Conservation (phyloP, 2,329 filamentous ascomycete species). For the Trichophyton schoenleinii region DNA sequence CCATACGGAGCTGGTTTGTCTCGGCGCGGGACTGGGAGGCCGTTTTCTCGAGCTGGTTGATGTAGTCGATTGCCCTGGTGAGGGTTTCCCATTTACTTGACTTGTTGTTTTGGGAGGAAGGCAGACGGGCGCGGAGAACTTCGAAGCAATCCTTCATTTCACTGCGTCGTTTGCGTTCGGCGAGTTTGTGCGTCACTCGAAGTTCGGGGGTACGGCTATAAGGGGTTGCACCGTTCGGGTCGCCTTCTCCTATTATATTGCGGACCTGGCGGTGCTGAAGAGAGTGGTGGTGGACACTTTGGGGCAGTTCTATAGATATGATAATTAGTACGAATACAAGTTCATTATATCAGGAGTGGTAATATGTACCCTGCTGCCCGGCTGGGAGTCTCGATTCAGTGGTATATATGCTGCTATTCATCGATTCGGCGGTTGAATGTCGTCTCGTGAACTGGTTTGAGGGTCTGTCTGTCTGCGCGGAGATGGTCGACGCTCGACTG, state of each 20-base stretch:
- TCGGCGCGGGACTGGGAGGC: constrained; percentile 28
- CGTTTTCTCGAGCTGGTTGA: constrained; percentile 32
- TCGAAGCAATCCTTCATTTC: constrained; percentile 44
- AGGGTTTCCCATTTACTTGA: constrained; percentile 43
- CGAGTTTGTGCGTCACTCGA: constrained; percentile 38
- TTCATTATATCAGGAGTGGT: no score
- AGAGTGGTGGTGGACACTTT: constrained; percentile 36
- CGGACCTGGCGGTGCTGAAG: constrained; percentile 38
- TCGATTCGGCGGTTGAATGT: constrained; percentile 36
- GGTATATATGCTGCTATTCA: constrained; percentile 36
- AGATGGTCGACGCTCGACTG: constrained; percentile 22
- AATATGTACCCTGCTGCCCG: constrained; percentile 36
- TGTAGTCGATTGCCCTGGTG: constrained; percentile 40
- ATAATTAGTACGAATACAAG: neutral
- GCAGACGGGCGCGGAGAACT: constrained; percentile 32
- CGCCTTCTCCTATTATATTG: constrained; percentile 35
- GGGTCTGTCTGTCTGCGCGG: constrained; percentile 22
- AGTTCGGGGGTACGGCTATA: constrained; percentile 40
- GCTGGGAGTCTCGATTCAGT: constrained; percentile 37
- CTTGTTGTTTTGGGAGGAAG: constrained; percentile 37
- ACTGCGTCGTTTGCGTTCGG: constrained; percentile 39
- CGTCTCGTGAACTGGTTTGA: constrained; percentile 32
- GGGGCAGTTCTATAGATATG: constrained; percentile 27
- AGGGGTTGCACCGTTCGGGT: constrained; percentile 32
- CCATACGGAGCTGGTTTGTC: constrained; percentile 24